Evolutionary conservation across 2,329 filamentous ascomycete species (phyloP).

Genomic region (Colletotrichum siamense): DNA sequence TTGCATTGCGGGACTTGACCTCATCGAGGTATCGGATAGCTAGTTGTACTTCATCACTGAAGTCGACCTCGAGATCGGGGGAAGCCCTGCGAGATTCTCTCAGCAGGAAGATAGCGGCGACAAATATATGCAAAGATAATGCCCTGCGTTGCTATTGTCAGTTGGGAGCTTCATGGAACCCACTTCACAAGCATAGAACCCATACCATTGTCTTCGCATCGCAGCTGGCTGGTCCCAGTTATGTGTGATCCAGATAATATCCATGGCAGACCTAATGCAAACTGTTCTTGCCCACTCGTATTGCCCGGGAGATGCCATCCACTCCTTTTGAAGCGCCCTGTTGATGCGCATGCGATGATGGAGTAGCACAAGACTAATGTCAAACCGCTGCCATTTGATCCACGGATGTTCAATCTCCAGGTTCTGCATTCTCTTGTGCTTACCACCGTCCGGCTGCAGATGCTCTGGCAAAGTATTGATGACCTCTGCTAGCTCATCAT

Average conservation of each 20-base stretch:
- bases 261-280: slow-evolving; percentile 2
- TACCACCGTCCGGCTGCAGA: slow-evolving; percentile 5
- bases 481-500: slow-evolving; percentile 14
- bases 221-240: slow-evolving; percentile 14
- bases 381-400: slow-evolving; percentile 21
- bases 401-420: background rate
- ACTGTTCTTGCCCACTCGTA: slow-evolving; percentile 9
- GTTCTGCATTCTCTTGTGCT: background rate
- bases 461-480: slow-evolving; percentile 19
- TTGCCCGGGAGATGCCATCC: background rate
- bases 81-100: background rate
- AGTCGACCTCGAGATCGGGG: background rate
- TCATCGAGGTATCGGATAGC: slow-evolving; percentile 6
- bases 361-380: slow-evolving; percentile 17
- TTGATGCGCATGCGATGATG: slow-evolving; percentile 19
- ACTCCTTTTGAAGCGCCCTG: background rate
- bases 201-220: slow-evolving; percentile 11
- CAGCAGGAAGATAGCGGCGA: background rate
- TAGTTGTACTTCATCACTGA: background rate
- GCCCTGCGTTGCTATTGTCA: background rate
- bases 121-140: slow-evolving; percentile 7
- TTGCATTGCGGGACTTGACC: slow-evolving; percentile 5
- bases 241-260: slow-evolving; percentile 16
- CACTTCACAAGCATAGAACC: background rate
- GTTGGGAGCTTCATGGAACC: no score